Evolutionary conservation across 108 stramenopile genomes (phyloP).

Genomic region (Discostella stelligeroides): DNA sequence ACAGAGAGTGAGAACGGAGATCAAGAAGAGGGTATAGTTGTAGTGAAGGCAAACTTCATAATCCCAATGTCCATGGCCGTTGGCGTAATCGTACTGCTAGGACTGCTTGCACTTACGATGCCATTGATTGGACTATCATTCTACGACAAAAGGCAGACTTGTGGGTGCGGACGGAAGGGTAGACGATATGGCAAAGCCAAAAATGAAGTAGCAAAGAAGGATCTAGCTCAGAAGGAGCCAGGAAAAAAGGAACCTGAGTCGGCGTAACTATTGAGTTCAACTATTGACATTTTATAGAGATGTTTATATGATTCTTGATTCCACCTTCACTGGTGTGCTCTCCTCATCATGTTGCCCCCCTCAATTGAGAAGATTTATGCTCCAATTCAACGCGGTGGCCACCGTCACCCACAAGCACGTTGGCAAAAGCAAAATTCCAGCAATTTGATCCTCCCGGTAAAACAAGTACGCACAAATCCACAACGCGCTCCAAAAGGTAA

Average conservation of each 20-base stretch:
- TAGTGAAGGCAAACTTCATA: background rate
- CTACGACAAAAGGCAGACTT: background rate
- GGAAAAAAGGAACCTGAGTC: too few species aligned
- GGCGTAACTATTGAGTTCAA: too few species aligned
- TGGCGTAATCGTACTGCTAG: background rate
- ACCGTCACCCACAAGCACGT: slow-evolving; percentile 75
- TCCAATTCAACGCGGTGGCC: slow-evolving; percentile 64
- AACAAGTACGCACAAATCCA: slow-evolving; percentile 55
- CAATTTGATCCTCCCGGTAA: slow-evolving; percentile 47
- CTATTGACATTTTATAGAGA: too few species aligned
- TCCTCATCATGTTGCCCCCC: background rate
- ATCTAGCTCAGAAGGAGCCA: too few species aligned
- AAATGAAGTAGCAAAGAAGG: too few species aligned
- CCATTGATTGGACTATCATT: slow-evolving; percentile 6
- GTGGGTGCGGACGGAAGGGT: too few species aligned
- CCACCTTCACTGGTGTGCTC: background rate
- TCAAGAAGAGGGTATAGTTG: too few species aligned
- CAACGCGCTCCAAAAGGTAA: slow-evolving; percentile 54
- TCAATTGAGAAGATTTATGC: slow-evolving; percentile 57
- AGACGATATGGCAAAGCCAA: too few species aligned
- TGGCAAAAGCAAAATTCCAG: slow-evolving; percentile 64
- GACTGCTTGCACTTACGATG: slow-evolving; percentile 2
- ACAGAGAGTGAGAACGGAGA: too few species aligned
- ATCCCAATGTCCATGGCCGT: background rate
- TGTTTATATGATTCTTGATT: too few species aligned